A percentile compares a stretch with the other conserved stretches of the same genome.
Conservation (phyloP, 1,284 basidiomycete species). For the Puccinia coronata region DNA sequence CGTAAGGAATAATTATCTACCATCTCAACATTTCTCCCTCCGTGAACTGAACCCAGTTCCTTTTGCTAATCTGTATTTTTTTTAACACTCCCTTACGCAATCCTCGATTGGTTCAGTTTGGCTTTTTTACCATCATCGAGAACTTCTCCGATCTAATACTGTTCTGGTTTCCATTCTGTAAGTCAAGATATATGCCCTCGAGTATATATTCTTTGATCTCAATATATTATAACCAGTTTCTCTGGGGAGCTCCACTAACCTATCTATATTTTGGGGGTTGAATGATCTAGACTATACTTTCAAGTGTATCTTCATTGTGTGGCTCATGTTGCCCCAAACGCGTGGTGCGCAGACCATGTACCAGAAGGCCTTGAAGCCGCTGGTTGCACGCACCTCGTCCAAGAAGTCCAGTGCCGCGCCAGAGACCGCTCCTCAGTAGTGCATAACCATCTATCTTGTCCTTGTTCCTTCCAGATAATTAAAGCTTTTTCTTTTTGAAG, state of each 20-base stretch:
- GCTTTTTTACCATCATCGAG: slow-evolving; percentile 81
- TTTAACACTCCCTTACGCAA: not conserved
- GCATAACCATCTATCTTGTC: not conserved
- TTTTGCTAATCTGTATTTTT: too few relatives aligned
- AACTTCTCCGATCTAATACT: slow-evolving; percentile 69
- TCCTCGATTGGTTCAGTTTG: slow-evolving; percentile 71
- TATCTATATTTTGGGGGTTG: not conserved
- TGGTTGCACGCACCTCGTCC: slow-evolving; percentile 37
- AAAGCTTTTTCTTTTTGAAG: not conserved
- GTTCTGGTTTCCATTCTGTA: slow-evolving; percentile 50
- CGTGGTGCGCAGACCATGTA: slow-evolving; percentile 47
- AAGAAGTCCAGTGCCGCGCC: slow-evolving; percentile 45
- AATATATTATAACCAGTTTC: too few relatives aligned
- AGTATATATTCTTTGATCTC: not conserved
- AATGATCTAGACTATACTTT: slow-evolving; percentile 40
- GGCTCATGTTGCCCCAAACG: slow-evolving; percentile 50
- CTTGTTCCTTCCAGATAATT: not conserved
- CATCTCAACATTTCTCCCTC: too few relatives aligned
- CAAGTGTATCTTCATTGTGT: slow-evolving; percentile 49
- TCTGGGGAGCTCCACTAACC: not conserved
- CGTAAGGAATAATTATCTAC: too few relatives aligned
- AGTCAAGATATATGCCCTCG: not conserved
- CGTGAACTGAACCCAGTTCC: too few relatives aligned
- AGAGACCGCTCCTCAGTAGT: slow-evolving; percentile 44
- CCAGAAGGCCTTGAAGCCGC: slow-evolving; percentile 41